phyloP scores from a whole-genome alignment of 176 grass and related monocot genomes.

The Zea luxurians region DNA sequence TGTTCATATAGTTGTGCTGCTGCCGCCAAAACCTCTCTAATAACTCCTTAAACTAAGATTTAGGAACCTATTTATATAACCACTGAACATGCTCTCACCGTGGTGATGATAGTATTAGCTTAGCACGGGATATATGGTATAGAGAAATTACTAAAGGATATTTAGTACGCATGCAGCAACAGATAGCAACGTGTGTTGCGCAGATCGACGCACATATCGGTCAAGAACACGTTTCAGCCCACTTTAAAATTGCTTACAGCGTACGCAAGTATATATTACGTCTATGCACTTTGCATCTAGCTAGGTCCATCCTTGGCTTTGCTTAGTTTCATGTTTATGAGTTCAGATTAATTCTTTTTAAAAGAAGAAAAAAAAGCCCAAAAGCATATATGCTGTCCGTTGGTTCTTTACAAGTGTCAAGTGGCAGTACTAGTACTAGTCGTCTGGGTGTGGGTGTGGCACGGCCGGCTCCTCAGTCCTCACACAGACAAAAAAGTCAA shows the following conservation, averaged over 20 bases:
- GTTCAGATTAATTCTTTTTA: not conserved
- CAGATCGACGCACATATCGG: not conserved
- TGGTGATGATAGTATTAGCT: too few species aligned
- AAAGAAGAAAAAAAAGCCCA: not conserved
- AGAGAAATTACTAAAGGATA: too few species aligned
- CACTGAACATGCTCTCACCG: too few species aligned
- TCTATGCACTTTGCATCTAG: constrained; percentile 17
- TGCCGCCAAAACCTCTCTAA: too few species aligned
- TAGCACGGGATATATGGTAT: too few species aligned
- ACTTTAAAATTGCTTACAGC: constrained; percentile 26
- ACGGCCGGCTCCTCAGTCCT: not conserved
- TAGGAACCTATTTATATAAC: too few species aligned
- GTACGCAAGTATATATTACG: constrained; percentile 14
- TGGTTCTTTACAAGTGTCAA: not conserved
- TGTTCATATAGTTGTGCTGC: too few species aligned
- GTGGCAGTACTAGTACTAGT: not conserved
- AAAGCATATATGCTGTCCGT: constrained; percentile 6
- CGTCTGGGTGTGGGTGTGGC: too few species aligned
- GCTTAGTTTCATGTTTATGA: not conserved
- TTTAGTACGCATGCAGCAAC: too few species aligned
- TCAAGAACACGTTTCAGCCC: not conserved
- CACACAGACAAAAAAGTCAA: too few species aligned
- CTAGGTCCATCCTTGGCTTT: constrained; percentile 24
- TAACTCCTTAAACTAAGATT: too few species aligned
- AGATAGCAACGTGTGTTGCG: too few species aligned